Percentiles rank a stretch among this genome's conserved stretches.
Evolutionary conservation across 305 asterid species (phyloP).

Genomic region (Solanum hybrid): DNA sequence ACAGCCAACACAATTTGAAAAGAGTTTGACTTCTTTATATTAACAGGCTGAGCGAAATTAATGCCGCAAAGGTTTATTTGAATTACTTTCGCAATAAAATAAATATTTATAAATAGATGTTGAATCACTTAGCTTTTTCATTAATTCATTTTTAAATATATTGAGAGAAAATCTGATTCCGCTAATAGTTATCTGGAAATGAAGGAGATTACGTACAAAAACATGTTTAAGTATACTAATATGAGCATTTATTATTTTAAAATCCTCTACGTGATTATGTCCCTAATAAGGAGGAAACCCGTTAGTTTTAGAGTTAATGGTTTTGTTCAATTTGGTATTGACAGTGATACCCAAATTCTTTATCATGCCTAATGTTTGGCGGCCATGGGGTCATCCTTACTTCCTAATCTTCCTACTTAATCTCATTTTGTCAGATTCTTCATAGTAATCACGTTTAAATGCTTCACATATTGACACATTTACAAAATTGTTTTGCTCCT

Average conservation of each 20-base stretch:
- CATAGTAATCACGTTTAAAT: not conserved
- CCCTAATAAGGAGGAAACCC: not conserved
- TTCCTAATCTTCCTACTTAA: not conserved
- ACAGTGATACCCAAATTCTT: not conserved
- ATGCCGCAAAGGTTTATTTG: not conserved
- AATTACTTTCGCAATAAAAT: not conserved
- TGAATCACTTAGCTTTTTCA: not conserved
- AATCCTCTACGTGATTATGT: not conserved
- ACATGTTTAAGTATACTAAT: not conserved
- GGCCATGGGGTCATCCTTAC: slow-evolving; percentile 1
- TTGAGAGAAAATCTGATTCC: not conserved
- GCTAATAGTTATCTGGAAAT: not conserved
- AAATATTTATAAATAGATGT: not conserved
- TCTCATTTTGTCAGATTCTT: not conserved
- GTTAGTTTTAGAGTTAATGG: not conserved
- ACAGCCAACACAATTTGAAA: not conserved
- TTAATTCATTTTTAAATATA: not conserved
- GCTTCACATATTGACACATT: not conserved
- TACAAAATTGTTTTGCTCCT: not conserved
- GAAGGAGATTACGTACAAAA: not conserved
- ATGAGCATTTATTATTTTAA: not conserved
- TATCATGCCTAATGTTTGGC: not conserved
- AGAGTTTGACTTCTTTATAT: not conserved
- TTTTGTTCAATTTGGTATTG: not conserved
- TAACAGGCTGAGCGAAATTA: not conserved